Evolutionary conservation across 2,329 filamentous ascomycete species (phyloP).

Genomic region (Aspergillus pseudoterreus): DNA sequence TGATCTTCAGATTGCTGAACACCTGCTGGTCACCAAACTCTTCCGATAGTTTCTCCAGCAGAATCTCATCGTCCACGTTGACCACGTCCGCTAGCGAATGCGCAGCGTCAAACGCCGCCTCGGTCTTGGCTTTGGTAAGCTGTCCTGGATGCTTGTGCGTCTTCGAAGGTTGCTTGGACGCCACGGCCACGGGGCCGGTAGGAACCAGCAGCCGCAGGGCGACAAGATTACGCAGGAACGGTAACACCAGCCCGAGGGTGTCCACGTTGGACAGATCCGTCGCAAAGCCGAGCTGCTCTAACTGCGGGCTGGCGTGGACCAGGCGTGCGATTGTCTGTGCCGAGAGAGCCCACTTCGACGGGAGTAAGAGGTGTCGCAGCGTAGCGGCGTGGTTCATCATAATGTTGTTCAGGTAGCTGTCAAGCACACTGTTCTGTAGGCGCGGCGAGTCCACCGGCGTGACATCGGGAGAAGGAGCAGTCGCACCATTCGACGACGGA

Average conservation of each 20-base stretch:
- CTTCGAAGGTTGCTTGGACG: constrained; percentile 3
- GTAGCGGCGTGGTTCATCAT: constrained; percentile 49
- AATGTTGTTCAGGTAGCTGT: constrained; percentile 51
- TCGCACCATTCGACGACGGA: constrained; percentile 13
- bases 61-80: constrained; percentile 33
- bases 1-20: constrained; percentile 29
- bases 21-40: constrained; percentile 30
- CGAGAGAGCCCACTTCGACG: constrained; percentile 53
- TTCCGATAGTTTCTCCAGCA: constrained; percentile 28
- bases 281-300: constrained; percentile 57
- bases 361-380: constrained; percentile 55
- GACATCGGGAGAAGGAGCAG: constrained; percentile 19
- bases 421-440: constrained; percentile 31
- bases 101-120: constrained; percentile 11
- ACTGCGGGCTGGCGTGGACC: constrained; percentile 52
- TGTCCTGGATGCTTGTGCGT: not conserved
- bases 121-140: constrained; percentile 1
- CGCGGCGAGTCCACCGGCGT: constrained; percentile 22
- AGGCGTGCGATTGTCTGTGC: constrained; percentile 48
- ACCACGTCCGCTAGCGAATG: constrained; percentile 32
- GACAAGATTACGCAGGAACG: constrained; percentile 37
- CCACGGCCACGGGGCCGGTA: constrained; percentile 12
- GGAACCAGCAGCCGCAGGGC: constrained; percentile 42
- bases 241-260: constrained; percentile 35
- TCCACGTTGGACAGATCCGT: constrained; percentile 41